A percentile compares a stretch with the other conserved stretches of the same genome.
Evolutionary conservation across 345 rosid species (phyloP).

Genomic region (Chamaenerion angustifolium): DNA sequence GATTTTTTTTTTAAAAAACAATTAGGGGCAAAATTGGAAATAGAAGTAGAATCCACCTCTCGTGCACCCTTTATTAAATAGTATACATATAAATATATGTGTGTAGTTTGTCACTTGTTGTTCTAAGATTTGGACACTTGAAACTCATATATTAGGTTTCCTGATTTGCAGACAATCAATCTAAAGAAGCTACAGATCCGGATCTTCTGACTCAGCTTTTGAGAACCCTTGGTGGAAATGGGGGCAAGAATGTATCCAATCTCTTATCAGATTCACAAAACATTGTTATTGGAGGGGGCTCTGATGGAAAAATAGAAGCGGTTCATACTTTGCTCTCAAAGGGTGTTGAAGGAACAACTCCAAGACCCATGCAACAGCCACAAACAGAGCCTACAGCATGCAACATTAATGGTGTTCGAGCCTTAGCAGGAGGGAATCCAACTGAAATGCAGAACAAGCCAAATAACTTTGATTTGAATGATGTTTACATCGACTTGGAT

Average conservation of each 20-base stretch:
- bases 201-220: conserved; percentile 71
- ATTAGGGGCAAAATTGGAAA: too few species aligned
- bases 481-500: conserved; percentile 66
- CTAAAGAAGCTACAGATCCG: conserved; percentile 54
- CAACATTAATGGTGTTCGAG: too few species aligned
- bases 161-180: conserved; percentile 52
- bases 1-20: too few species aligned
- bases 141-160: neutral
- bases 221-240: conserved; percentile 58
- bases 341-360: conserved; percentile 24
- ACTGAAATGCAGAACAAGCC: conserved; percentile 24
- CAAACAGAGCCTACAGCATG: conserved; percentile 12
- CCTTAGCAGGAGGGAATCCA: too few species aligned
- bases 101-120: too few species aligned
- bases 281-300: conserved; percentile 28
- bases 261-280: conserved; percentile 52
- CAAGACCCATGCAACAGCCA: conserved; percentile 26
- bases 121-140: too few species aligned
- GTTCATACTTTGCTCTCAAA: conserved; percentile 34
- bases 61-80: too few species aligned
- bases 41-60: too few species aligned
- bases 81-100: too few species aligned
- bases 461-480: conserved; percentile 91
- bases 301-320: conserved; percentile 30
- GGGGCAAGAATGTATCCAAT: conserved; percentile 45